Percentiles rank a stretch among this genome's conserved stretches.
phyloP scores from a whole-genome alignment of 2,329 filamentous ascomycete genomes.

The Penicillium concentricum region DNA sequence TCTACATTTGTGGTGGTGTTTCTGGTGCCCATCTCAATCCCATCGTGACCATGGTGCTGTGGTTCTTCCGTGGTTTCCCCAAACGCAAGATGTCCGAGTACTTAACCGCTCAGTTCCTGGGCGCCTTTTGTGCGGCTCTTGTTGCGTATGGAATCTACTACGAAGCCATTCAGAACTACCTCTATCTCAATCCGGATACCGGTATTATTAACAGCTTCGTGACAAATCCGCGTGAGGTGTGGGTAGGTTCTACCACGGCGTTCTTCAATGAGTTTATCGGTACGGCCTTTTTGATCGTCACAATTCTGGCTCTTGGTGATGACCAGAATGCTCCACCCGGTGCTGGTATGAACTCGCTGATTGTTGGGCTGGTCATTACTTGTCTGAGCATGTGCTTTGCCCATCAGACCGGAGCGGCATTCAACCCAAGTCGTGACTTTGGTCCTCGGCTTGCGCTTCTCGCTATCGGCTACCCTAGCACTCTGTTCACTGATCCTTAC shows the following conservation, averaged over 20 bases:
- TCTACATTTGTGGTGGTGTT: slow-evolving; percentile 50
- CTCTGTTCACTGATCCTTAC: slow-evolving; percentile 45
- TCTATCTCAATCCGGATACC: slow-evolving; percentile 27
- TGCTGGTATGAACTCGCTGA: slow-evolving; percentile 53
- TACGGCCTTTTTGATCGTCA: slow-evolving; percentile 42
- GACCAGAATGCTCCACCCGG: slow-evolving; percentile 50
- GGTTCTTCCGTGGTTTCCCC: slow-evolving; percentile 54
- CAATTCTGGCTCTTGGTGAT: slow-evolving; percentile 48
- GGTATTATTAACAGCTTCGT: slow-evolving; percentile 45
- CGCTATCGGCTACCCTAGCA: slow-evolving; percentile 46
- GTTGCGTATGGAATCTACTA: slow-evolving; percentile 48
- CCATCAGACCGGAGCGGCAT: slow-evolving; percentile 49
- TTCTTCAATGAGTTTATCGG: slow-evolving; percentile 53
- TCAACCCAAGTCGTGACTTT: slow-evolving; percentile 53
- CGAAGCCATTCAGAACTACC: slow-evolving; percentile 33
- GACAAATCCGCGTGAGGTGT: slow-evolving; percentile 44
- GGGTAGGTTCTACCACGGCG: slow-evolving; percentile 38
- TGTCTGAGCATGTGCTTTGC: slow-evolving; percentile 40
- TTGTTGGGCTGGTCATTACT: slow-evolving; percentile 47
- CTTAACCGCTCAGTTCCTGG: slow-evolving; percentile 53
- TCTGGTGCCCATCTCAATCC: slow-evolving; percentile 51
- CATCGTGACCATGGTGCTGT: slow-evolving; percentile 46
- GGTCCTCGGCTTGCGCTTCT: slow-evolving; percentile 50
- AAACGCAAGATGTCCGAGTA: slow-evolving; percentile 53
- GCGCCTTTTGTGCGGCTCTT: slow-evolving; percentile 51